Percentiles rank a stretch among this genome's conserved stretches.
phyloP scores from a whole-genome alignment of 2,329 filamentous ascomycete genomes.

The Ceratocystis huliohia region DNA sequence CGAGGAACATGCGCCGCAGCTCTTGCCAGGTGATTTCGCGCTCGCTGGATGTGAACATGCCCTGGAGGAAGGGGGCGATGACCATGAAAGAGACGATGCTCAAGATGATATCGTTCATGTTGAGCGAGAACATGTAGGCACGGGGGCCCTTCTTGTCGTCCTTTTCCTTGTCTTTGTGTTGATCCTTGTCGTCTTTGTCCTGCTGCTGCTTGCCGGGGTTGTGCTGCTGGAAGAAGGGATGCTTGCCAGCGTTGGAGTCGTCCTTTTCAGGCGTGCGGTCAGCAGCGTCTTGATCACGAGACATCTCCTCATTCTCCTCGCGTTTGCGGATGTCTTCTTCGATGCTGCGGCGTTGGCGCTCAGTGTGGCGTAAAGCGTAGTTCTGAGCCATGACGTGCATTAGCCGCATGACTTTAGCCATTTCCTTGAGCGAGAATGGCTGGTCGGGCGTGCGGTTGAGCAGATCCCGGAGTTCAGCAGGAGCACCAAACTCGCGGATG shows the following conservation, averaged over 20 bases:
- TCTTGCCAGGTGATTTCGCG: slow-evolving; percentile 96
- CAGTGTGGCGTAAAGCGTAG: slow-evolving; percentile 23
- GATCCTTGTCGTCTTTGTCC: slow-evolving; percentile 21
- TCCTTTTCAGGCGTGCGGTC: slow-evolving; percentile 8
- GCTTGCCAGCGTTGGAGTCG: slow-evolving; percentile 21
- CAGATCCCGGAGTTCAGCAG: slow-evolving; percentile 50
- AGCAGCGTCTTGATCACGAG: slow-evolving; percentile 9
- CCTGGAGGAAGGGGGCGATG: slow-evolving; percentile 32
- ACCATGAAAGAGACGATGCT: slow-evolving; percentile 34
- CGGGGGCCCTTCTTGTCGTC: slow-evolving; percentile 31
- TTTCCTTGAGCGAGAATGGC: slow-evolving; percentile 33
- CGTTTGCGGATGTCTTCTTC: slow-evolving; percentile 20
- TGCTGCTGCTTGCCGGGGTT: background rate
- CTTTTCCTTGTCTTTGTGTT: slow-evolving; percentile 19
- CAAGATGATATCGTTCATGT: slow-evolving; percentile 42
- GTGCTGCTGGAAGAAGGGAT: slow-evolving; percentile 16
- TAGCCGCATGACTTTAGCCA: slow-evolving; percentile 47
- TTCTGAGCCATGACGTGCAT: slow-evolving; percentile 43
- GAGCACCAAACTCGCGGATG: slow-evolving; percentile 57
- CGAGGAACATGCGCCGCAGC: slow-evolving; percentile 81
- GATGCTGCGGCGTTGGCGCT: slow-evolving; percentile 10
- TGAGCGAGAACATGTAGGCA: slow-evolving; percentile 27
- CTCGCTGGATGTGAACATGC: slow-evolving; percentile 32
- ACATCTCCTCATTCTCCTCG: slow-evolving; percentile 20
- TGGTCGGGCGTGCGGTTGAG: slow-evolving; percentile 45